Base-by-base conservation (phyloP, 2,329 filamentous ascomycete species). In the Scedosporium aurantiacum region DNA sequence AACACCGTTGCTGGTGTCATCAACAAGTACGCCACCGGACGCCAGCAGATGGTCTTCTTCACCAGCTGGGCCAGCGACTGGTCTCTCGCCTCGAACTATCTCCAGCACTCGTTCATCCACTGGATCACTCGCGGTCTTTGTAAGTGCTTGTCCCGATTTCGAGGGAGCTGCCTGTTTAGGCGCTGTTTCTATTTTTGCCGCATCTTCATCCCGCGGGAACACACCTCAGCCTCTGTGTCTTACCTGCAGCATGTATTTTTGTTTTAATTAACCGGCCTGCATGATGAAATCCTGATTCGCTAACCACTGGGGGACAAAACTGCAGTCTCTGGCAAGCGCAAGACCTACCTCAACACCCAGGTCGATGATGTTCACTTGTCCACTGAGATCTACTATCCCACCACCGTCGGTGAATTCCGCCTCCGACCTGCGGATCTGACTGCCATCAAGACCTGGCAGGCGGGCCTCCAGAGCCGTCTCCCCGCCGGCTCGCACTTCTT, bases 1-100 rank as follows among this genome's bases (percentile, higher is more conserved):
- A 69, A 70, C 27, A 76, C 75, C 21, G 80, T 77, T 25, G 83
- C 83, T 57, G 83, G 77, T 45, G 81, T 86, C 59, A 83, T 86
- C 68, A 85, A 85, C 68, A 78, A 79, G 62, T 79, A 83, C 64
- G 74, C 74, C 61, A 40, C 55, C 12, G 77, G 76, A 14, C 77
- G 83, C 63, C 75, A 85, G 71, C 82, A 86, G 70, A 83, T 86
- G 80, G 82, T 78, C 2, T 85, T 81, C 73, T 85, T 85, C 72
- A 78, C 80, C 60, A 71, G 74, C 16, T 84, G 81, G 59, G 73
- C 73, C 10, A 72, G 71, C 23, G 72, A 73, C 58, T 76, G 74
- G 75, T 72, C 69, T 63, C 65, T 76, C 14, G 78, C 82, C 2
- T 82, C 80, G 66, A 84, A 78, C 69, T 83, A 78, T 66, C 69